Conservation (phyloP, 73 alveolate species). For the Stentor coeruleus region DNA sequence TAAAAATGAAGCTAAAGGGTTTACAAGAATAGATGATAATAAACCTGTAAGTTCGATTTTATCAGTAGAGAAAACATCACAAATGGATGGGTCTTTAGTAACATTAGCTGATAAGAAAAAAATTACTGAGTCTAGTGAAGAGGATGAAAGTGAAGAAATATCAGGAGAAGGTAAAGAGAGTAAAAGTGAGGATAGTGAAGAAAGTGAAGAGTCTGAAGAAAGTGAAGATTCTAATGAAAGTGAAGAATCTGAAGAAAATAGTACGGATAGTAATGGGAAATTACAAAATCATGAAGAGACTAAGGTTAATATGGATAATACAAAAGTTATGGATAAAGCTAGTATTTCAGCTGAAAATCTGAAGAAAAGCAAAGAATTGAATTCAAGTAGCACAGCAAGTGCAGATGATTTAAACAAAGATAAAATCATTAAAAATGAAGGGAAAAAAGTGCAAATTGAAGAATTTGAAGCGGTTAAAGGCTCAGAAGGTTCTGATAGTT, state of each 20-base stretch:
- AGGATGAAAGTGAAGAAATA: background rate
- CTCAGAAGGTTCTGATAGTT: too few relatives aligned
- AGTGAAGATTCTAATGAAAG: too few relatives aligned
- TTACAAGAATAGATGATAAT: background rate
- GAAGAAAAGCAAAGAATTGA: background rate
- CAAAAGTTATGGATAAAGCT: too few relatives aligned
- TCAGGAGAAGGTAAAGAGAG: conserved; percentile 13
- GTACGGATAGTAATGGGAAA: background rate
- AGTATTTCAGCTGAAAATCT: too few relatives aligned
- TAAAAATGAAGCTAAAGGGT: background rate
- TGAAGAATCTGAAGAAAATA: background rate
- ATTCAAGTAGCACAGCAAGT: background rate
- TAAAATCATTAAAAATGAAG: too few relatives aligned
- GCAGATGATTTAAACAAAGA: too few relatives aligned
- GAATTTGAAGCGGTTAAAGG: too few relatives aligned
- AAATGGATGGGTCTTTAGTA: background rate
- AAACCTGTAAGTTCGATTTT: background rate
- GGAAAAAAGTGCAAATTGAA: too few relatives aligned
- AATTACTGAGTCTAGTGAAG: background rate
- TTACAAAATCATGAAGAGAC: background rate
- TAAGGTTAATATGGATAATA: background rate
- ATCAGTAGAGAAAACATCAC: background rate
- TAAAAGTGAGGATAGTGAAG: background rate
- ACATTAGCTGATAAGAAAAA: background rate
- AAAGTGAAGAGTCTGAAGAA: too few relatives aligned